phyloP scores from a whole-genome alignment of 495 filamentous ascomycete genomes.

The Cercophora scortea region DNA sequence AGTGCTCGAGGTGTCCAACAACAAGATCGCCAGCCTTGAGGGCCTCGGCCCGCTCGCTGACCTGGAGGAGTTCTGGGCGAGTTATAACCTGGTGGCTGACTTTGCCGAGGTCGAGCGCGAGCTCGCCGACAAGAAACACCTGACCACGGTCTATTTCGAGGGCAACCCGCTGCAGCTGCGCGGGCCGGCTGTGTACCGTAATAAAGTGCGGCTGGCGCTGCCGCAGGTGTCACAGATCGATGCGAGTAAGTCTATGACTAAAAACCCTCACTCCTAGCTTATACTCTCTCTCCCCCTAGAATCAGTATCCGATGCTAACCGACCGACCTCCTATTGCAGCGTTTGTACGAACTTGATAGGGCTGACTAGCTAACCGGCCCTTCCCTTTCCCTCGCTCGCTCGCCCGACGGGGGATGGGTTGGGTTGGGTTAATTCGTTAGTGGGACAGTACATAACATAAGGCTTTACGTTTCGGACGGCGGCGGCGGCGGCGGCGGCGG shows the following conservation, averaged over 20 bases:
- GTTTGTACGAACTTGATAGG: conserved; percentile 21
- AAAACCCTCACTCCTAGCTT: neutral
- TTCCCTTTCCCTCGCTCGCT: neutral
- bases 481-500: no score
- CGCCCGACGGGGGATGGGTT: neutral
- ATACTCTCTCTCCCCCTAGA: neutral
- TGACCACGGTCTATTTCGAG: conserved; percentile 95
- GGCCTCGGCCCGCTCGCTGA: conserved; percentile 60
- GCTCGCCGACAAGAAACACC: conserved; percentile 64
- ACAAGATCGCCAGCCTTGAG: conserved; percentile 67
- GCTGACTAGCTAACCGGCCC: neutral
- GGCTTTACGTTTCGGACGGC: no score
- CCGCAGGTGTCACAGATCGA: conserved; percentile 90
- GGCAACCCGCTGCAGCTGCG: conserved; percentile 82
- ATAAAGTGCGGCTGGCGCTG: conserved; percentile 82
- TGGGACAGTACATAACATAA: no score
- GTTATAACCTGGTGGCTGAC: conserved; percentile 70
- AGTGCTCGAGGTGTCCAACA: conserved; percentile 85
- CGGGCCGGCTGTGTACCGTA: conserved; percentile 73
- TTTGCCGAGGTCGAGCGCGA: conserved; percentile 80
- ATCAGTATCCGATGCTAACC: neutral
- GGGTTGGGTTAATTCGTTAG: no score
- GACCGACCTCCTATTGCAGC: conserved; percentile 12
- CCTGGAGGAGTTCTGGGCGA: conserved; percentile 91
- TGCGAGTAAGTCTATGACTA: conserved; percentile 88